Evolutionary conservation across 805 yeast genomes (phyloP).

Genomic region (Yamadazyma nakazawae): DNA sequence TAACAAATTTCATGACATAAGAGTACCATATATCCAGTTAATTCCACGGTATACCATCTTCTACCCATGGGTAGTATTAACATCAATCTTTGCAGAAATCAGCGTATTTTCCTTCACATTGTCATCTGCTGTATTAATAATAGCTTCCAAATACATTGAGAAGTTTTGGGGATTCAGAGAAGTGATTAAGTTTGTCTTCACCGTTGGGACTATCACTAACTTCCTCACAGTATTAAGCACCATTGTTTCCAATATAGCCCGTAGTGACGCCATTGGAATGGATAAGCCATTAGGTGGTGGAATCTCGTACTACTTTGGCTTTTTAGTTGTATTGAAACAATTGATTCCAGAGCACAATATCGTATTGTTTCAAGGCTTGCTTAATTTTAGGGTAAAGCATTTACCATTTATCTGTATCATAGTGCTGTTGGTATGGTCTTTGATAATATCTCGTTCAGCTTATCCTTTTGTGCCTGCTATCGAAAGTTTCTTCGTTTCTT

Average conservation of each 20-base stretch:
- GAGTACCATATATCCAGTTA: slow-evolving; percentile 59
- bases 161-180: slow-evolving; percentile 50
- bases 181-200: slow-evolving; percentile 46
- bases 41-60: slow-evolving; percentile 54
- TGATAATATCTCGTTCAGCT: slow-evolving; percentile 27
- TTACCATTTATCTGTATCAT: slow-evolving; percentile 48
- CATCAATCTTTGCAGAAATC: slow-evolving; percentile 64
- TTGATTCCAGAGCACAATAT: slow-evolving; percentile 56
- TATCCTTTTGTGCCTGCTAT: slow-evolving; percentile 56
- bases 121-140: slow-evolving; percentile 33
- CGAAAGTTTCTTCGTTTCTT: slow-evolving; percentile 62
- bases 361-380: slow-evolving; percentile 42
- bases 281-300: slow-evolving; percentile 51
- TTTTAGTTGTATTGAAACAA: slow-evolving; percentile 55
- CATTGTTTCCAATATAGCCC: slow-evolving; percentile 32
- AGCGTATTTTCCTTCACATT: slow-evolving; percentile 44
- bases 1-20: slow-evolving; percentile 34
- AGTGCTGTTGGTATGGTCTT: slow-evolving; percentile 34
- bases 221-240: slow-evolving; percentile 45
- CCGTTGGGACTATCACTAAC: slow-evolving; percentile 59
- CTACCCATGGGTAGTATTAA: slow-evolving; percentile 62
- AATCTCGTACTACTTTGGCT: slow-evolving; percentile 49
- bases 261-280: slow-evolving; percentile 36
- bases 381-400: slow-evolving; percentile 56
- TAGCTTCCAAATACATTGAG: slow-evolving; percentile 47